Base-by-base conservation (phyloP, 2,329 filamentous ascomycete genomes). In the Stagonosporopsis rhizophila region DNA sequence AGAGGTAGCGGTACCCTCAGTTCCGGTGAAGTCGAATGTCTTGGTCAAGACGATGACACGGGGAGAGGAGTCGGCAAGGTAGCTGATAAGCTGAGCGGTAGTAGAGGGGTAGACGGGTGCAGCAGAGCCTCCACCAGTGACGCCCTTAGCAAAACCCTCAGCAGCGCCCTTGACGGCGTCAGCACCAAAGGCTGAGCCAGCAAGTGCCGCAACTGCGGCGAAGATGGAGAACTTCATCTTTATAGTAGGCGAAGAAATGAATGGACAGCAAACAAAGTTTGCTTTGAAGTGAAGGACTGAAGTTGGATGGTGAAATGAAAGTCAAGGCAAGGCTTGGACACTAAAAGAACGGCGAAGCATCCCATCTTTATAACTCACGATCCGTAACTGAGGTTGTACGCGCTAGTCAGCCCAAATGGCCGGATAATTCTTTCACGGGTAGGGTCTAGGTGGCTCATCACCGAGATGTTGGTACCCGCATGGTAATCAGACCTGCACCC, bases 21-120 rank as follows among this genome's bases (percentile, higher is more conserved):
- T 80, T 34, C 78, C 80, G 28, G 77, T 81, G 77, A 85, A 87
- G 76, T 85, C 81, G 67, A 82, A 82, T 42, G 71, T 71, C 65
- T 85, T 83, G 68, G 80, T 79, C 25, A 88, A 77, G 51, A 88
- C 79, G 64, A 89, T 87, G 57, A 83, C 81, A 22, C 85, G 81
- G 12, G 85, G 65, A 19, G 77, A 70, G 51, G 73, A 75, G 70
- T 87, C 84, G 8, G 78, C 78, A 5, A 89, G 81, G 75, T 87
- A 88, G 35, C 77, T 80, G 70, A 83, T 81, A 42, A 88, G 81
- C 80, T 89, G 79, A 22, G 75, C 79, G 38, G 56, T 69, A 20
- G 63, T 64, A 17, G 55, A 51, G 11, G 66, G 66, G 55, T 69
- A 67, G 34, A 69, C 66, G 5, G 66, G 65, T 2, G 59, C 44